Evolutionary conservation across 805 yeast species (phyloP), one percentile per base, ranked within the genome.

Genomic region (Candida boidinii): DNA sequence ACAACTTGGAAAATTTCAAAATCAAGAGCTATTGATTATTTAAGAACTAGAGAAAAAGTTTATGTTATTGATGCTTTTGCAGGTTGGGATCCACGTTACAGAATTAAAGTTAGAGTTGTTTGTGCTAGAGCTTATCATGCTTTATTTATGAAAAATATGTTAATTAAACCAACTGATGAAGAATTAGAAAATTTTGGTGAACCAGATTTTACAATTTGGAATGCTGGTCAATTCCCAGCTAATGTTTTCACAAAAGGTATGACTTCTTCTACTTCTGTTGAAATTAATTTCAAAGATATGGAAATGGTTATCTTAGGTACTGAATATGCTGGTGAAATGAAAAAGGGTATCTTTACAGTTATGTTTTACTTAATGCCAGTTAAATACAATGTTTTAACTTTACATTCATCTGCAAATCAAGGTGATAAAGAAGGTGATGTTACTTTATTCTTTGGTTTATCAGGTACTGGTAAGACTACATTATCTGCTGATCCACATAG

Each of bases 51-150:
- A 65, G 88, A 82, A 50, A 86, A 87, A 59, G 77, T 92, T 51
- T 90, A 82, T 63, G 88, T 90, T 43, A 87, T 90, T 45, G 98
- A 90, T 56, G 97, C 97, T 10, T 90, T 62, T 58, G 98, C 97
- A 30, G 98, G 98, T 45, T 90, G 98, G 98, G 98, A 90, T 61
- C 96, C 96, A 54, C 79, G 85, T 54, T 90, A 90, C 76, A 77
- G 97, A 67, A 76, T 88, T 60, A 90, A 90, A 70, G 94, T 88
- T 38, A 77, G 97, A 64, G 79, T 88, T 44, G 90, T 88, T 35
- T 88, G 96, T 68, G 96, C 97, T 39, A 79, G 98, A 62, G 97
- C 98, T 36, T 90, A 90, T 72, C 98, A 90, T 57, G 97, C 97
- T 15, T 66, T 90, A 49, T 90, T 90, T 70, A 90, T 90, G 98